phyloP scores from a whole-genome alignment of 805 yeast genomes.

The Deakozyma indianensis region DNA sequence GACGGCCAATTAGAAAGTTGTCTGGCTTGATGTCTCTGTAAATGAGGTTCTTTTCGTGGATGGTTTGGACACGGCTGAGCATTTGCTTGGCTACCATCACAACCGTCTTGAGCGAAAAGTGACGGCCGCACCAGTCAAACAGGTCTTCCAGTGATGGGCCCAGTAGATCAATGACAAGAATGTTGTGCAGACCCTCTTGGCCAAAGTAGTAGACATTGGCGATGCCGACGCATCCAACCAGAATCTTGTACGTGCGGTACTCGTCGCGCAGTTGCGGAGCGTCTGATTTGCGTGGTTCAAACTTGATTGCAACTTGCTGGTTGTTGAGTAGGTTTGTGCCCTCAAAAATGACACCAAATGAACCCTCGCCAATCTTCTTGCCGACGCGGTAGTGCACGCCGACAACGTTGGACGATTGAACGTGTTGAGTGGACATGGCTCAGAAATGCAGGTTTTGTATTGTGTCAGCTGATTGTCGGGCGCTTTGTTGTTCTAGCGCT shows the following conservation, averaged over 20 bases:
- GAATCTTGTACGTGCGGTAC: constrained; percentile 83
- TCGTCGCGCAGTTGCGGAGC: constrained; percentile 97
- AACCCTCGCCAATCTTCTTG: constrained; percentile 96
- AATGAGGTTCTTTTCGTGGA: constrained; percentile 81
- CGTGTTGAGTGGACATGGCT: constrained; percentile 1
- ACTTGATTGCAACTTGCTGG: constrained; percentile 89
- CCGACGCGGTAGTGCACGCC: constrained; percentile 96
- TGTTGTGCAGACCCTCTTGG: constrained; percentile 94
- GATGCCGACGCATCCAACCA: constrained; percentile 70
- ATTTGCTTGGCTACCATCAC: constrained; percentile 91
- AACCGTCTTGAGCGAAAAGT: constrained; percentile 75
- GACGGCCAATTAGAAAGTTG: constrained; percentile 86
- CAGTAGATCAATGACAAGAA: constrained; percentile 80
- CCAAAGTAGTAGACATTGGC: constrained; percentile 98
- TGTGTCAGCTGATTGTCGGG: no score
- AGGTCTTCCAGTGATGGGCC: constrained; percentile 95
- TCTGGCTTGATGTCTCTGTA: constrained; percentile 97
- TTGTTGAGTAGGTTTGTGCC: constrained; percentile 87
- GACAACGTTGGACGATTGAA: constrained; percentile 30
- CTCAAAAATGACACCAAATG: constrained; percentile 94
- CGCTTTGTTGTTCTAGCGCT: no score
- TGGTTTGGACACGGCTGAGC: constrained; percentile 72
- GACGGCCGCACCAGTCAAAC: constrained; percentile 96
- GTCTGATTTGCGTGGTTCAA: constrained; percentile 87
- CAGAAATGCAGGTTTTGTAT: no score